Evolutionary conservation across 108 stramenopile species (phyloP).

Genomic region (Cyclotella cryptica): DNA sequence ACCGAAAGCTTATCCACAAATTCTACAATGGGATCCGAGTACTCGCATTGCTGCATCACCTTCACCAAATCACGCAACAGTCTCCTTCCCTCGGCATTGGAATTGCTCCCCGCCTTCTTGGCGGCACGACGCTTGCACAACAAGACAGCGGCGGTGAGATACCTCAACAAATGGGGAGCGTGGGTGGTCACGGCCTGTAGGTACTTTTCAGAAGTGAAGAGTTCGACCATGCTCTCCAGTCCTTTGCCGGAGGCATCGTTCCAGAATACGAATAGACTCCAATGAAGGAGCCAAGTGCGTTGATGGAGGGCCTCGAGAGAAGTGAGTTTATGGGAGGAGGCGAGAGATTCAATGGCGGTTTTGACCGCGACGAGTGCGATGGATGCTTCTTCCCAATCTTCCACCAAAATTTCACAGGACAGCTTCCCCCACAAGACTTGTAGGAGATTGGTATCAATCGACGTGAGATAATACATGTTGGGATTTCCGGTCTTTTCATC

Average conservation of each 20-base stretch:
- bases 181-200: conserved; percentile 98
- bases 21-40: conserved; percentile 97
- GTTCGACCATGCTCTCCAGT: conserved; percentile 88
- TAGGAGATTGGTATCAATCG: conserved; percentile 68
- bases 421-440: conserved; percentile 94
- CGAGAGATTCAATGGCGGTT: conserved; percentile 79
- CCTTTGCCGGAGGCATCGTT: conserved; percentile 89
- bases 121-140: conserved; percentile 90
- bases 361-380: conserved; percentile 87
- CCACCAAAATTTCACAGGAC: conserved; percentile 90
- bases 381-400: conserved; percentile 89
- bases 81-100: conserved; percentile 70
- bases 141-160: conserved; percentile 96
- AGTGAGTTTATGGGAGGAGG: conserved; percentile 64
- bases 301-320: conserved; percentile 93
- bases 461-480: conserved; percentile 81
- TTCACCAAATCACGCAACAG: conserved; percentile 88
- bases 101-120: conserved; percentile 71
- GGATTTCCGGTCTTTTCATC: conserved; percentile 76
- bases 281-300: conserved; percentile 98
- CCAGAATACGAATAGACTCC: conserved; percentile 99
- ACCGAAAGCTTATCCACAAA: conserved; percentile 97
- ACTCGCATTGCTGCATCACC: conserved; percentile 93
- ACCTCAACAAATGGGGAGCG: conserved; percentile 97
- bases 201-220: conserved; percentile 88